Evolutionary conservation across 345 rosid genomes (phyloP).

Genomic region (Tarenaya hassleriana): DNA sequence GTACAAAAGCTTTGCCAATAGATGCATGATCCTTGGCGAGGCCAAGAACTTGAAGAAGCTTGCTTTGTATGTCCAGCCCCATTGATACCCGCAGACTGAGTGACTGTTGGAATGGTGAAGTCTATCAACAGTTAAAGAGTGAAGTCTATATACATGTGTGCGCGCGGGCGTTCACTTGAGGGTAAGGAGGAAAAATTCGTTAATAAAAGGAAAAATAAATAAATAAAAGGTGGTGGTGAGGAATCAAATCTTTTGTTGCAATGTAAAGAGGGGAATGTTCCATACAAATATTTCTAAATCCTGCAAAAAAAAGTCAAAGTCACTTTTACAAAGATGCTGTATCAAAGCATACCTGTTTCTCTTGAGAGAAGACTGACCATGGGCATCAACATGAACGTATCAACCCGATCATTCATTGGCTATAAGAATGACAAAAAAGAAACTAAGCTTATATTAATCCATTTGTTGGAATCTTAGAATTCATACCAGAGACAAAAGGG

Average conservation of each 20-base stretch:
- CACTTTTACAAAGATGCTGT: conserved; percentile 28
- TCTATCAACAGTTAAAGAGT: conserved; percentile 8
- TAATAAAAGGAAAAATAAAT: conserved; percentile 29
- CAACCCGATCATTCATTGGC: conserved; percentile 16
- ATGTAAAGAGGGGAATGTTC: conserved; percentile 25
- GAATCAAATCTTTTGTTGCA: conserved; percentile 28
- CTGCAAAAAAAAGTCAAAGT: conserved; percentile 26
- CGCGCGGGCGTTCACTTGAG: conserved; percentile 12
- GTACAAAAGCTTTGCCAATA: conserved; percentile 65
- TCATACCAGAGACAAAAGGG: conserved; percentile 15
- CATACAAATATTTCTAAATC: conserved; percentile 22
- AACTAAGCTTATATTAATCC: conserved; percentile 15
- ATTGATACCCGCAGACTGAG: conserved; percentile 24
- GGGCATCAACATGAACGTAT: conserved; percentile 11
- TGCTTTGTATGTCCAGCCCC: conserved; percentile 51
- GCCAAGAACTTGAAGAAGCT: conserved; percentile 54
- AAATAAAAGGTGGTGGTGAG: conserved; percentile 22
- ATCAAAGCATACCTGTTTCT: conserved; percentile 19
- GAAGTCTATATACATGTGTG: conserved; percentile 21
- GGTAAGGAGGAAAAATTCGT: conserved; percentile 26
- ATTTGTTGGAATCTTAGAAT: conserved; percentile 15
- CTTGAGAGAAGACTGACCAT: conserved; percentile 19
- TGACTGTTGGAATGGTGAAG: conserved; percentile 19
- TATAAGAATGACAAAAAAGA: background rate
- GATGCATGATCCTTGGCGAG: conserved; percentile 71